These are phyloP conservation scores for Dicorynia guianensis DNA, from an alignment of 306 rosid species.

Conservation along the genomic window DNA sequence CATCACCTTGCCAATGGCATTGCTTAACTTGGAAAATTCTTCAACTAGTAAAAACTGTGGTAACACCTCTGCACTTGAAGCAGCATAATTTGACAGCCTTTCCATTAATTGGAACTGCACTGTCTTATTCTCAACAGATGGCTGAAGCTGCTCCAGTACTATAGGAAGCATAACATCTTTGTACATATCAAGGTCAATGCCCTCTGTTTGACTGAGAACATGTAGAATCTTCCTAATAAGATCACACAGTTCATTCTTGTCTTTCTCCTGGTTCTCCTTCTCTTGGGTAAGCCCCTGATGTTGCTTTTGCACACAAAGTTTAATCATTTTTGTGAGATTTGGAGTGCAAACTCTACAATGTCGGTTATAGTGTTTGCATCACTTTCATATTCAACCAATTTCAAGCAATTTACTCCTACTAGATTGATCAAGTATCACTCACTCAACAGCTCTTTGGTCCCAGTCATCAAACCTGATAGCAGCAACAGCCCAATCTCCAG, in stretches of 20 bases:
- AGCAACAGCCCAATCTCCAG: too few relatives aligned
- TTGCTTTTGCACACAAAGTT: constrained; percentile 92
- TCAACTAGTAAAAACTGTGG: constrained; percentile 99
- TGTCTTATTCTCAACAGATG: too few relatives aligned
- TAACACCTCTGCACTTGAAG: constrained; percentile 91
- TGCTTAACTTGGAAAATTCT: constrained; percentile 96
- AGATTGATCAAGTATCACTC: too few relatives aligned
- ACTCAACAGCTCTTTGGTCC: too few relatives aligned
- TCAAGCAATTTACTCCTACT: constrained; percentile 86
- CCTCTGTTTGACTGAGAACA: constrained; percentile 96
- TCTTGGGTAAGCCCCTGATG: constrained; percentile 97
- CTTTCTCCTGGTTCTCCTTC: constrained; percentile 97
- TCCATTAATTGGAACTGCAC: too few relatives aligned
- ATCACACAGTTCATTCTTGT: constrained; percentile 95
- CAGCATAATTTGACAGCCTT: too few relatives aligned
- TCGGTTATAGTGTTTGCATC: constrained; percentile 80
- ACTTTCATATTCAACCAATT: constrained; percentile 87
- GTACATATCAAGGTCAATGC: too few relatives aligned
- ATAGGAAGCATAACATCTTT: too few relatives aligned
- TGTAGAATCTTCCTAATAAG: constrained; percentile 98
- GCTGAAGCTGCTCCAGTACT: too few relatives aligned
- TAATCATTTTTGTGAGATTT: constrained; percentile 90
- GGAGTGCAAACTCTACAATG: constrained; percentile 86
- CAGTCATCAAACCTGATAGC: too few relatives aligned
- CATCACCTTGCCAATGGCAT: constrained; percentile 97